phyloP scores from a whole-genome alignment of 2,329 filamentous ascomycete species.

The Colletotrichum brevisporum region DNA sequence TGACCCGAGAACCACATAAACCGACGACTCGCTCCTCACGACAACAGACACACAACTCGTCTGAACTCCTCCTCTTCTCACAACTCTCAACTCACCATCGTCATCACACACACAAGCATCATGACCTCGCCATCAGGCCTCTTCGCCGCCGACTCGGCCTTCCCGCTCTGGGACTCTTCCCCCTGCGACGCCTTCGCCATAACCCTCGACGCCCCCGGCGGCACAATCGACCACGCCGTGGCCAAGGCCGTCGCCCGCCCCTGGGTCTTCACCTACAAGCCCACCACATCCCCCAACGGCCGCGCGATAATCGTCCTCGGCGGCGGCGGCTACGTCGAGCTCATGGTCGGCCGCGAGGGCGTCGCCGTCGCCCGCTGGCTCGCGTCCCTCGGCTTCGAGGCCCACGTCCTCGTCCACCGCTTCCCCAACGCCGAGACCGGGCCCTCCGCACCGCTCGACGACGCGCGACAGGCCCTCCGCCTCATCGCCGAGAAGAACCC shows the following conservation, averaged over 20 bases:
- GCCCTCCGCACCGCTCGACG: conserved; percentile 42
- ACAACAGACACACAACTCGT: neutral
- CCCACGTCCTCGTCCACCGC: conserved; percentile 44
- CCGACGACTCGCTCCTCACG: neutral
- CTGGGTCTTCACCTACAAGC: conserved; percentile 44
- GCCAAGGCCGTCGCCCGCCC: conserved; percentile 40
- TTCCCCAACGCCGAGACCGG: conserved; percentile 42
- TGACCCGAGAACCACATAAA: conserved; percentile 1
- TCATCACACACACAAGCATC: neutral
- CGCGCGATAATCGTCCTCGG: conserved; percentile 43
- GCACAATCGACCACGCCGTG: conserved; percentile 38
- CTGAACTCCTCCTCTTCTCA: neutral
- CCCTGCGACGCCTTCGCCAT: conserved; percentile 39
- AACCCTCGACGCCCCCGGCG: conserved; percentile 29
- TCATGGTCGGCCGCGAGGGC: conserved; percentile 45
- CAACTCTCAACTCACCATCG: neutral
- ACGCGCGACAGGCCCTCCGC: conserved; percentile 42
- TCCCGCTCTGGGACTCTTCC: conserved; percentile 40
- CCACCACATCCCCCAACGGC: conserved; percentile 35
- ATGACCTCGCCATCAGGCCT: neutral
- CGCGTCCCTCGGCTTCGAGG: conserved; percentile 42
- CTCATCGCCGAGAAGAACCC: conserved; percentile 26
- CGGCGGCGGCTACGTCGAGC: conserved; percentile 44
- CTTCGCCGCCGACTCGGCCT: conserved; percentile 40
- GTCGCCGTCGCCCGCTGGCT: conserved; percentile 43